Base-by-base conservation (phyloP, 1,139 yeast species). In the Nadsonia commutata region DNA sequence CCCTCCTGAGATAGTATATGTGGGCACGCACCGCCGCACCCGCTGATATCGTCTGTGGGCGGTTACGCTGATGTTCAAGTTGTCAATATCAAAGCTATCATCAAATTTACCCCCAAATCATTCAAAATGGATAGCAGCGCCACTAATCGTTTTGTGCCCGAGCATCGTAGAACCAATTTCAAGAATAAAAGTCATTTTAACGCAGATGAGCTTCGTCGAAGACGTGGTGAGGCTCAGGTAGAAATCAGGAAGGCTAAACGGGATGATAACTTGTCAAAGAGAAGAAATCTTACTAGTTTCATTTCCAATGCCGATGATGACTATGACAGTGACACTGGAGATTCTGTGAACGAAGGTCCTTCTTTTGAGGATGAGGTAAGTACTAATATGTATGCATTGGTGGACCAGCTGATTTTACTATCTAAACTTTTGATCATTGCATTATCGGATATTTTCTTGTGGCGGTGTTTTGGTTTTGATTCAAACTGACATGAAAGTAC, bases 171-270 rank as follows among this genome's bases (percentile, higher is more conserved):
- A 66, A 86, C 97, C 42, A 85, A 82, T 61, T 90, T 84, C 70
- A 90, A 93, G 64, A 90, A 90, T 70, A 84, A 88, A 62, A 88
- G 94, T 51, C 78, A 94, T 60, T 93, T 93, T 63, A 83, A 83
- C 59, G 85, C 88, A 49, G 98, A 90, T 63, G 98, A 90, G 68
- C 77, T 90, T 56, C 83, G 98, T 66, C 86, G 97, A 65, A 81
- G 98, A 64, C 81, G 98, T 64, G 98, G 90, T 63, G 94, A 84
- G 50, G 96, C 90, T 58, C 97, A 88, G 65, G 94, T 93, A 50
- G 98, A 88, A 63, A 74, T 90, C 59, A 76, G 98, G 67, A 93
- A 90, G 68, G 95, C 90, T 52, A 88, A 88, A 66, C 77, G 98
- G 60, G 98, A 90, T 60, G 98, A 90, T 61, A 84, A 83, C 48